phyloP scores from a whole-genome alignment of 2,329 filamentous ascomycete genomes.

The Zymoseptoria crescenta region DNA sequence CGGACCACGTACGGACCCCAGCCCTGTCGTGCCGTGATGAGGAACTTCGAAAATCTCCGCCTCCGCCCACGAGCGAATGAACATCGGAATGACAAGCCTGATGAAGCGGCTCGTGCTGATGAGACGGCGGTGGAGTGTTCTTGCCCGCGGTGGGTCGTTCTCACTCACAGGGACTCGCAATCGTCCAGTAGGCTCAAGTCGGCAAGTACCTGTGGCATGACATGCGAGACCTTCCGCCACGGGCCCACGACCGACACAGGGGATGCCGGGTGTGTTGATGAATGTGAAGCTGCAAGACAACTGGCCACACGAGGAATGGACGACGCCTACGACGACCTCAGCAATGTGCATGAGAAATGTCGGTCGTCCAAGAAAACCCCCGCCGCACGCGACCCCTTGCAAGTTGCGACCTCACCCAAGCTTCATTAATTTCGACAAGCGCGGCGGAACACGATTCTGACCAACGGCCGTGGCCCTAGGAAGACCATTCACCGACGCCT shows the following conservation, averaged over 20 bases:
- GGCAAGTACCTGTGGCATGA: not conserved
- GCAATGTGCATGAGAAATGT: not conserved
- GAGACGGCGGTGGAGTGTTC: not conserved
- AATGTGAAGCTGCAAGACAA: not conserved
- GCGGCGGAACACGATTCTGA: conserved; percentile 3
- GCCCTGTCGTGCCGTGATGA: not conserved
- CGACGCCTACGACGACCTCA: not conserved
- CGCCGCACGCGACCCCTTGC: not conserved
- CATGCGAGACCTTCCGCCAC: not conserved
- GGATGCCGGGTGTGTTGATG: not conserved
- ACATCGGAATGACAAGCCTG: not conserved
- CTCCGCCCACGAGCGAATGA: not conserved
- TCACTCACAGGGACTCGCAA: not conserved
- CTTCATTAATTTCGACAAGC: conserved; percentile 2
- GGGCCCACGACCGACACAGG: not conserved
- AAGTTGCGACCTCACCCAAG: not conserved
- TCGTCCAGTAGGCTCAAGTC: not conserved
- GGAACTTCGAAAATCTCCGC: not conserved
- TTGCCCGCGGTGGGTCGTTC: not conserved
- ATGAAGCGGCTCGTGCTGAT: not conserved
- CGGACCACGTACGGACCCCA: not conserved
- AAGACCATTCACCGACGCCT: not conserved
- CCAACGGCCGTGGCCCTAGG: not conserved
- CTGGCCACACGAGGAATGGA: not conserved
- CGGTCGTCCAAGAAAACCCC: not conserved